Base-by-base conservation (phyloP, 1,284 basidiomycete genomes). In the Ganoderma multipileum region DNA sequence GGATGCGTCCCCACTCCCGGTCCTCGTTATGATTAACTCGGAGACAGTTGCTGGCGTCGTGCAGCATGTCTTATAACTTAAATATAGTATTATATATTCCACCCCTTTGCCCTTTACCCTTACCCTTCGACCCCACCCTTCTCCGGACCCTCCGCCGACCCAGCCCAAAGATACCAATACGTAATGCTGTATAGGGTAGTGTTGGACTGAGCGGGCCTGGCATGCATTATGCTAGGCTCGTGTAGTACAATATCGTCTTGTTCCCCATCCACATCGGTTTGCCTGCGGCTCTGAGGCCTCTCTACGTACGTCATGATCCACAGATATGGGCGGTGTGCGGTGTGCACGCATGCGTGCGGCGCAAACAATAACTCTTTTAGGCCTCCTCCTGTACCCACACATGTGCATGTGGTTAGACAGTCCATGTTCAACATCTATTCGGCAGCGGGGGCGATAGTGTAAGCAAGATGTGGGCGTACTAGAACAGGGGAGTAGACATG, bases 391-490 rank as follows among this genome's bases (percentile, higher is more conserved):
- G 30, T 28, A 58, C 20, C 5, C 8, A n/a, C 28, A 30, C 20
- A 47, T 26, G 23, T 12, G 26, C n/a, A 30, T 2, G 18, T 18
- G n/a, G 33, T 58, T 38, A 18, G 3, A 38, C n/a, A 38, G 55
- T 38, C 55, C 55, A 38, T 38, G 33, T 18, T 58, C 33, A 18
- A 14, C 11, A 33, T 58, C 50, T 42, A 65, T 65, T 65, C 55
- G 39, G 58, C 66, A 54, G 65, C 68, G 64, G 47, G 59, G 33
- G 65, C 23, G 54, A 64, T 71, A 66, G 52, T 52, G 61, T 70
- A 65, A 69, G 61, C 67, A 68, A 66, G 42, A 26, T 61, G 63
- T 67, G 61, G 61, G 44, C 63, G 67, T 70, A 72, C 67, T 72
- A 72, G 63, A 57, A 70, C 69, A 72, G 63, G 42, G 63, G 65